A percentile compares a stretch with the other conserved stretches of the same genome.
Conservation (phyloP, 2,329 filamentous ascomycete genomes). For the Cladophialophora chaetospira region DNA sequence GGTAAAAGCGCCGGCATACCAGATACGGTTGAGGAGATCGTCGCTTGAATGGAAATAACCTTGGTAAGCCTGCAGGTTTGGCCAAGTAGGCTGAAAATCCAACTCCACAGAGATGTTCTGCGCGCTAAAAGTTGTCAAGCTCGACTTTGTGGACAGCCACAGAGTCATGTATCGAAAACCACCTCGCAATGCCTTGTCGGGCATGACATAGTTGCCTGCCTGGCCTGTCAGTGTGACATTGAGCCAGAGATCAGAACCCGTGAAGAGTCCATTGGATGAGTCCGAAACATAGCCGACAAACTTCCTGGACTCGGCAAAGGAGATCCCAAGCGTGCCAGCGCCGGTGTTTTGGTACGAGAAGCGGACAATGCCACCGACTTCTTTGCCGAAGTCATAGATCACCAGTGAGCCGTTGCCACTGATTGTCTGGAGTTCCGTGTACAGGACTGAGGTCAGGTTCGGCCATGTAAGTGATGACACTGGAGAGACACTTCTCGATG, state of each 20-base stretch:
- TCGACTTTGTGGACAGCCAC: constrained; percentile 39
- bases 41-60: constrained; percentile 57
- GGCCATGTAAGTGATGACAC: constrained; percentile 44
- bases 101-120: constrained; percentile 47
- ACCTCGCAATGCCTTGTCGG: constrained; percentile 44
- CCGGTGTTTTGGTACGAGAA: constrained; percentile 52
- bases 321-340: constrained; percentile 46
- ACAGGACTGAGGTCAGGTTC: constrained; percentile 38
- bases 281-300: constrained; percentile 53
- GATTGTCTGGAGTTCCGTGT: constrained; percentile 39
- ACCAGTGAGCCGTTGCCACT: constrained; percentile 54
- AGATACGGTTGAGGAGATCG: constrained; percentile 57
- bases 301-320: constrained; percentile 53
- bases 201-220: constrained; percentile 43
- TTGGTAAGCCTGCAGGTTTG: constrained; percentile 55
- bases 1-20: constrained; percentile 60
- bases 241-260: constrained; percentile 48
- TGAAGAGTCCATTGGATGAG: constrained; percentile 49
- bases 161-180: constrained; percentile 50
- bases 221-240: constrained; percentile 42
- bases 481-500: constrained; percentile 53
- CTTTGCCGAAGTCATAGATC: constrained; percentile 61
- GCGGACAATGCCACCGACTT: constrained; percentile 59
- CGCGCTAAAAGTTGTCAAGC: constrained; percentile 41
- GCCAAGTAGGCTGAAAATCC: constrained; percentile 54